Percentiles rank a stretch among this genome's conserved stretches.
These are phyloP conservation scores for Eimeria maxima DNA, from an alignment of 169 alveolate species.

Conservation along the genomic window DNA sequence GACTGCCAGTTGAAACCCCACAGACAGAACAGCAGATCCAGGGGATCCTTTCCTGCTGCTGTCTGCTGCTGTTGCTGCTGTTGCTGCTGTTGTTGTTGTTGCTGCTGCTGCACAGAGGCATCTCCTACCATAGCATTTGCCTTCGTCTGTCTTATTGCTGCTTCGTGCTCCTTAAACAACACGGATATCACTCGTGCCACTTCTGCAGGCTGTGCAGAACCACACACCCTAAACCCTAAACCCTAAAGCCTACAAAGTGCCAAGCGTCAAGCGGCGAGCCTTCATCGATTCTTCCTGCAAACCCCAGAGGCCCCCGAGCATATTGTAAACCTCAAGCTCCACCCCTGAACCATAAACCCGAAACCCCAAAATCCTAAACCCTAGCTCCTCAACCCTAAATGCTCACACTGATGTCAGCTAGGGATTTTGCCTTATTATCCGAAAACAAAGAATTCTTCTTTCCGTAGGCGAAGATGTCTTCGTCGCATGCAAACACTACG, in stretches of 20 bases:
- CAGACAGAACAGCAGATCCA: constrained; percentile 42
- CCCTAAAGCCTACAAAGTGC: constrained; percentile 2
- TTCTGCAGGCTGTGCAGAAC: constrained; percentile 19
- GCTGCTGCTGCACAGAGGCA: constrained; percentile 1
- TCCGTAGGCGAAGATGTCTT: constrained; percentile 15
- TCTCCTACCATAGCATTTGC: not conserved
- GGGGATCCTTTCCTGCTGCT: not conserved
- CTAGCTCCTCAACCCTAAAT: not conserved
- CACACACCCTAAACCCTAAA: not conserved
- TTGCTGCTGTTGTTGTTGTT: constrained; percentile 21
- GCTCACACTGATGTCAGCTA: constrained; percentile 12
- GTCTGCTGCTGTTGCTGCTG: not conserved
- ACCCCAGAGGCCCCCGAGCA: too few relatives aligned
- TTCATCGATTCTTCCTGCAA: too few relatives aligned
- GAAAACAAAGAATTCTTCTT: not conserved
- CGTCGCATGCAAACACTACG: constrained; percentile 7
- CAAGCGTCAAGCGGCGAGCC: too few relatives aligned
- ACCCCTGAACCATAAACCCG: not conserved
- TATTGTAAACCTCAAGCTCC: too few relatives aligned
- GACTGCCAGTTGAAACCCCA: not conserved
- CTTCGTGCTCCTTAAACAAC: not conserved
- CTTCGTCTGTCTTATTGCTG: constrained; percentile 26
- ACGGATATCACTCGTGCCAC: constrained; percentile 4
- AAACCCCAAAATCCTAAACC: not conserved
- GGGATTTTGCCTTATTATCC: not conserved